These are phyloP conservation scores for Geranium incanum DNA, from an alignment of 441 rosid species.

Conservation along the genomic window DNA sequence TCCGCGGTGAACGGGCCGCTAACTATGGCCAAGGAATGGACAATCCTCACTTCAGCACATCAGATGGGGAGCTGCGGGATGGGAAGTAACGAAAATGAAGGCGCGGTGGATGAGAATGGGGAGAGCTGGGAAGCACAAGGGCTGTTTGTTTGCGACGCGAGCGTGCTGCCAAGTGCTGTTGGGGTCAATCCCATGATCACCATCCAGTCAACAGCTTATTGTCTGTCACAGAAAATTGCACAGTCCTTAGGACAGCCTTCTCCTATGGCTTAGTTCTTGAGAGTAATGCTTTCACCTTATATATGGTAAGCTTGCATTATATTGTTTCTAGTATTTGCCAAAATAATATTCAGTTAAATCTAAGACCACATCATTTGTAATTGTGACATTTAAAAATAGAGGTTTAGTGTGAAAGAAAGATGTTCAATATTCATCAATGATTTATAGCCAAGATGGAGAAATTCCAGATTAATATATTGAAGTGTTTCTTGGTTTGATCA, in stretches of 20 bases:
- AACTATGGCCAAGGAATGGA: constrained; percentile 44
- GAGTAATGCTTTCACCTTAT: no score
- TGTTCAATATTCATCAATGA: no score
- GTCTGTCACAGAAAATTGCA: constrained; percentile 54
- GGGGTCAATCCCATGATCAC: constrained; percentile 97
- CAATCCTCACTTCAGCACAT: constrained; percentile 52
- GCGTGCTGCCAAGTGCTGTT: constrained; percentile 67
- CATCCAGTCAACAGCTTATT: constrained; percentile 70
- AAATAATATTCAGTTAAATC: not conserved
- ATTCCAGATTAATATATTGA: not conserved
- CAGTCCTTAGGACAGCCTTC: constrained; percentile 7
- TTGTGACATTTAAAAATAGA: no score
- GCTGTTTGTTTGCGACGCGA: constrained; percentile 74
- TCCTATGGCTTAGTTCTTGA: no score
- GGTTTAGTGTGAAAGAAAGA: no score
- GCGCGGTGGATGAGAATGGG: constrained; percentile 71
- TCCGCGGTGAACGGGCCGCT: constrained; percentile 35
- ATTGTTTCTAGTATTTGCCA: no score
- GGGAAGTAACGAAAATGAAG: constrained; percentile 53
- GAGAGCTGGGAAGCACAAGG: constrained; percentile 95
- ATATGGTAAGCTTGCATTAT: no score
- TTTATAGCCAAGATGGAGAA: no score
- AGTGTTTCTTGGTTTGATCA: not conserved
- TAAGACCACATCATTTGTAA: not conserved
- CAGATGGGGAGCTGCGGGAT: constrained; percentile 96